A percentile compares a stretch with the other conserved stretches of the same genome.
These are phyloP conservation scores for Tetrapisispora namnaoensis DNA, from an alignment of 805 yeast species.

Conservation along the genomic window DNA sequence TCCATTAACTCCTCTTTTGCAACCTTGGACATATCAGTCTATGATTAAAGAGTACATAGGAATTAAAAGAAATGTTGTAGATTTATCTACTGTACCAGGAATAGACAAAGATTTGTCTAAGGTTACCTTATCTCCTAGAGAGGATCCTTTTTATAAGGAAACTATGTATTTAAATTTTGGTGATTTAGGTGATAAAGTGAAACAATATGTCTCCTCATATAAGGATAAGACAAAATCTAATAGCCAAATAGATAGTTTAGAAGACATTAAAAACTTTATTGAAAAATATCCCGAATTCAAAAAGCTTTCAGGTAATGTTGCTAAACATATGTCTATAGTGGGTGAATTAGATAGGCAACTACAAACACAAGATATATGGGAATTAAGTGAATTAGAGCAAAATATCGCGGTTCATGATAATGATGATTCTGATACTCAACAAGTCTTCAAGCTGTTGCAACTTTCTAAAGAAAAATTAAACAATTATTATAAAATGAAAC, in stretches of 20 bases:
- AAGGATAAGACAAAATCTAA: constrained; percentile 70
- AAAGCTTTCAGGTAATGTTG: constrained; percentile 74
- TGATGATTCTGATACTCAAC: constrained; percentile 46
- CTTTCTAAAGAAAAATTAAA: constrained; percentile 32
- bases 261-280: constrained; percentile 83
- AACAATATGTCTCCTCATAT: constrained; percentile 73
- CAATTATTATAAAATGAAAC: constrained; percentile 53
- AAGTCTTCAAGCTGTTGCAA: constrained; percentile 45
- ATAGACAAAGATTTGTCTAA: constrained; percentile 50
- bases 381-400: constrained; percentile 85
- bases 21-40: constrained; percentile 97
- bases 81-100: constrained; percentile 46
- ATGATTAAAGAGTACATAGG: constrained; percentile 93
- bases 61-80: constrained; percentile 71
- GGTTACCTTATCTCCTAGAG: constrained; percentile 55
- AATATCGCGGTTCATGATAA: constrained; percentile 58
- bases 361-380: constrained; percentile 58
- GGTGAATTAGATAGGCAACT: constrained; percentile 76
- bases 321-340: constrained; percentile 86
- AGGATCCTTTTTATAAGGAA: constrained; percentile 69
- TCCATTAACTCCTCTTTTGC: constrained; percentile 83
- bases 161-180: constrained; percentile 89
- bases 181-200: constrained; percentile 81
- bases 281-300: constrained; percentile 92
- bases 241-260: constrained; percentile 57